A percentile compares a stretch with the other conserved stretches of the same genome.
Conservation (phyloP, 768 basidiomycete species). For the Auriscalpium vulgare region DNA sequence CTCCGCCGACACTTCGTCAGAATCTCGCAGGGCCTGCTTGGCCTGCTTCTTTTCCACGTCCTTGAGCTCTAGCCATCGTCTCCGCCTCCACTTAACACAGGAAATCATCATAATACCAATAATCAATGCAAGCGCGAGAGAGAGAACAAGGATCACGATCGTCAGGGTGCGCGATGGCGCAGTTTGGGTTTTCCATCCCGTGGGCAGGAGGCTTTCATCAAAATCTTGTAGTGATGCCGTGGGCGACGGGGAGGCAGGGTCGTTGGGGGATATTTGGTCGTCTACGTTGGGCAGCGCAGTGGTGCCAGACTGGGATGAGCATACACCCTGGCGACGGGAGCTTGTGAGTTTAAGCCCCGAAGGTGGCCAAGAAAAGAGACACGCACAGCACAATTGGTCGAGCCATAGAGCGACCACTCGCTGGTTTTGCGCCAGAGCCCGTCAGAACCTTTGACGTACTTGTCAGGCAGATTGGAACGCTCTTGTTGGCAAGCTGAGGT, state of each 20-base stretch:
- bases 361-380: not conserved
- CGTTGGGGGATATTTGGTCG: not conserved
- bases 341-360: conserved; percentile 25
- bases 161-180: conserved; percentile 1
- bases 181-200: conserved; percentile 14
- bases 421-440: conserved; percentile 16
- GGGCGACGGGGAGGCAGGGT: conserved; percentile 6
- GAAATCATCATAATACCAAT: conserved; percentile 56
- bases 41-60: conserved; percentile 48
- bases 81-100: conserved; percentile 54
- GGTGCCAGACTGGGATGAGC: not conserved
- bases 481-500: not conserved
- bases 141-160: conserved; percentile 37
- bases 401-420: conserved; percentile 60
- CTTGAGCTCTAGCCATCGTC: conserved; percentile 25
- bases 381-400: conserved; percentile 53
- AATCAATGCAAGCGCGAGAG: conserved; percentile 52
- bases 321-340: not conserved
- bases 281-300: not conserved
- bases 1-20: conserved; percentile 24
- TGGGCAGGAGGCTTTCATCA: conserved; percentile 16
- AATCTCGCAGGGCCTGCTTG: conserved; percentile 25
- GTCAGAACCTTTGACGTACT: conserved; percentile 15
- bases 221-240: conserved; percentile 8
- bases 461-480: conserved; percentile 11